Evolutionary conservation across 805 yeast genomes (phyloP).

Genomic region (Candida sanyiensis): DNA sequence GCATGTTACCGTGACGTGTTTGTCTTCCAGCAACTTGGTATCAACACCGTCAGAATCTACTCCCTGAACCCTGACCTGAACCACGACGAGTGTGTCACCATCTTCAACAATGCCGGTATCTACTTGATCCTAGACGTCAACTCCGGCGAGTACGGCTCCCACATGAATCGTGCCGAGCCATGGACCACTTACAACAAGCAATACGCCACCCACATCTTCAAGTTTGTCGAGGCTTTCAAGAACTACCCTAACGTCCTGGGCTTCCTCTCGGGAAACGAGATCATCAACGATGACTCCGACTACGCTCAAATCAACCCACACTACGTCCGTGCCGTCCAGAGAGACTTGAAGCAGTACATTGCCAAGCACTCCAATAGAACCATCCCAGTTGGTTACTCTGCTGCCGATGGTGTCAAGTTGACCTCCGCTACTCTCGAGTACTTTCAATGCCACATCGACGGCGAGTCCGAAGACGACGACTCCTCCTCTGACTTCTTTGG

Average conservation of each 20-base stretch:
- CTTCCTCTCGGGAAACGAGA: constrained; percentile 87
- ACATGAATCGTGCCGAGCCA: constrained; percentile 70
- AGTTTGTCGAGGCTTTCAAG: constrained; percentile 79
- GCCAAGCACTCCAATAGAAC: constrained; percentile 59
- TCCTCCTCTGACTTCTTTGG: constrained; percentile 90
- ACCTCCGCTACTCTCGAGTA: constrained; percentile 73
- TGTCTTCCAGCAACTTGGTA: constrained; percentile 72
- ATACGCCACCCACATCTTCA: constrained; percentile 76
- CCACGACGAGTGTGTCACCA: constrained; percentile 91
- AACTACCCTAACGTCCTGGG: constrained; percentile 81
- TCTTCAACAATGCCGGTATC: constrained; percentile 84
- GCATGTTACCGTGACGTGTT: constrained; percentile 77
- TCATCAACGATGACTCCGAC: constrained; percentile 70
- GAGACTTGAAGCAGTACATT: constrained; percentile 86
- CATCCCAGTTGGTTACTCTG: constrained; percentile 94
- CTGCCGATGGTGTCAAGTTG: constrained; percentile 74
- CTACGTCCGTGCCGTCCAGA: constrained; percentile 83
- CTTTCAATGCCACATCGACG: constrained; percentile 72
- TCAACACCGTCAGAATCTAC: constrained; percentile 82
- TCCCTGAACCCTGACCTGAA: constrained; percentile 75
- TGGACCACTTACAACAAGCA: constrained; percentile 59
- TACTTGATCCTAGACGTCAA: constrained; percentile 83
- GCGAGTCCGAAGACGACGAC: constrained; percentile 42
- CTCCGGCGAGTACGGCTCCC: constrained; percentile 60
- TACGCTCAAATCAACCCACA: constrained; percentile 60